Base-by-base conservation (phyloP, 805 yeast genomes). In the Peterozyma xylosa region DNA sequence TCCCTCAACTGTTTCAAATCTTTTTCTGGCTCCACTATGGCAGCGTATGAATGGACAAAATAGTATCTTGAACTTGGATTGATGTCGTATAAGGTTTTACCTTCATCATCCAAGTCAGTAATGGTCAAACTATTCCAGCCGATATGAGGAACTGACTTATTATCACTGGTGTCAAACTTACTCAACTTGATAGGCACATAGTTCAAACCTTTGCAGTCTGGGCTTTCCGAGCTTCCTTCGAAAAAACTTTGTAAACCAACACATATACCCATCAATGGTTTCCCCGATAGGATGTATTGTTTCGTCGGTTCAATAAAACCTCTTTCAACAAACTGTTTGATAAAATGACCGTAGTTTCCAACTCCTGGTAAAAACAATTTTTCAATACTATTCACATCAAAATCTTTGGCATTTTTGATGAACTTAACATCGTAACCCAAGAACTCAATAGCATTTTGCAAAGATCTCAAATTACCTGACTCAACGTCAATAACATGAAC, bases 341-440 rank as follows among this genome's bases (percentile, higher is more conserved):
- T 89, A 59, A 91, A 90, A 60, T 93, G 98, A 38, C 96, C 99
- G 62, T 78, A 95, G 59, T 89, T 91, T 11, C 99, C 99, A 14
- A 93, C 99, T 27, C 99, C 99, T 7, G 99, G 99, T 18, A 93
- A 73, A 47, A 93, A 73, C 48, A 93, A 68, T 53, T 70, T 71
- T 33, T 63, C 66, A 37, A 86, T 85, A 10, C 68, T 54, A 18
- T 64, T 48, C 45, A 72, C 51, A 33, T 61, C 63, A 44, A 80
- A 78, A 45, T 85, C 88, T 5, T 64, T 60, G 14, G 81, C 76
- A 45, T 75, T 66, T 47, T 70, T 76, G 53, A 90, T 73, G 55
- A 82, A 74, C 37, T 68, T 64, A 3, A 85, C 83, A 16, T 74
- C 67, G 58, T 80, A 86, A 1, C 97, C 97, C 18, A 89, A 66